Evolutionary conservation across 768 basidiomycete species (phyloP).

Genomic region (Russula sp.): DNA sequence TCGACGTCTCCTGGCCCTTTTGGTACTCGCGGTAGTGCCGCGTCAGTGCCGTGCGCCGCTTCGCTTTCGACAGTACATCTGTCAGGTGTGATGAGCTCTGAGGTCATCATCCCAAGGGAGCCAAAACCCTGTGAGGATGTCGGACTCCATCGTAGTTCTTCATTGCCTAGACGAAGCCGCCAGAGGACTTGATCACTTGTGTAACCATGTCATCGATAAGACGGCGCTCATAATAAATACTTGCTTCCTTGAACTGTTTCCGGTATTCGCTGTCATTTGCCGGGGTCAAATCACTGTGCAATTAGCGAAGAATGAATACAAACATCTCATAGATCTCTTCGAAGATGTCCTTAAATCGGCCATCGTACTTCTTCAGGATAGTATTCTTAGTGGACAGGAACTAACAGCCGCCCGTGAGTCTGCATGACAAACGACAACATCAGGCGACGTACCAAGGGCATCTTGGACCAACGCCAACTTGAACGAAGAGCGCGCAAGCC

Average conservation of each 20-base stretch:
- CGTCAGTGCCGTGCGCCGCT: slow-evolving; percentile 95
- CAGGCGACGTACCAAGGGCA: slow-evolving; percentile 50
- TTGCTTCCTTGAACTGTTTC: slow-evolving; percentile 55
- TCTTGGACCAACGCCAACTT: slow-evolving; percentile 85
- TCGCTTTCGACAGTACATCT: slow-evolving; percentile 90
- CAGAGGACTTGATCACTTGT: slow-evolving; percentile 92
- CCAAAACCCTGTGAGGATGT: slow-evolving; percentile 97
- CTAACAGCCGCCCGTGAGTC: slow-evolving; percentile 32
- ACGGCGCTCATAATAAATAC: slow-evolving; percentile 92
- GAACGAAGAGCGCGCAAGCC: slow-evolving; percentile 98
- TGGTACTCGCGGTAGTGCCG: slow-evolving; percentile 97
- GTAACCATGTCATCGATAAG: slow-evolving; percentile 99
- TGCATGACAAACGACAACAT: background rate
- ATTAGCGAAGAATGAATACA: slow-evolving; percentile 24
- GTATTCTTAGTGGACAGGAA: slow-evolving; percentile 99
- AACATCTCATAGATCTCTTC: slow-evolving; percentile 85
- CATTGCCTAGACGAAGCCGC: slow-evolving; percentile 71
- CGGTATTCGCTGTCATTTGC: slow-evolving; percentile 54
- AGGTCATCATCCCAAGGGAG: slow-evolving; percentile 96
- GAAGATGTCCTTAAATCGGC: slow-evolving; percentile 99
- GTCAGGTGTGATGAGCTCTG: slow-evolving; percentile 91
- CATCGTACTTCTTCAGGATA: slow-evolving; percentile 96
- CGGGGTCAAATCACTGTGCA: background rate
- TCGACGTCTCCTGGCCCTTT: slow-evolving; percentile 96
- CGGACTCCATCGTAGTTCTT: slow-evolving; percentile 61